phyloP scores from a whole-genome alignment of 371 early-diverging fungal genomes.

The Haplosporangium sp. region DNA sequence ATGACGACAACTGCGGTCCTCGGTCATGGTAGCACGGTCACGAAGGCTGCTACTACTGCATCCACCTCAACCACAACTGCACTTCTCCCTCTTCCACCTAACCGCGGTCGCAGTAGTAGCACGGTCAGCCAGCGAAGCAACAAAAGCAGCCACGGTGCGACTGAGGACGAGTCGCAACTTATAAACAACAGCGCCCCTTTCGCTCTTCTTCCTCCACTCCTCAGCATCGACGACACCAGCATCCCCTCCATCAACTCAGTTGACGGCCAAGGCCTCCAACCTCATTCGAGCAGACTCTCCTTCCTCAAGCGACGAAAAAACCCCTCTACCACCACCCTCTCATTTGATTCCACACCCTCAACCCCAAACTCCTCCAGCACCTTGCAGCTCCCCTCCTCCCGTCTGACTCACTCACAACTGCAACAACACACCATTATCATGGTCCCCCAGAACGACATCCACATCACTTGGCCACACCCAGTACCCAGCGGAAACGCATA shows the following conservation, averaged over 20 bases:
- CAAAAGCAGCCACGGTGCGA: neutral
- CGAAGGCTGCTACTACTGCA: neutral
- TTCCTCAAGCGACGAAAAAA: conserved; percentile 22
- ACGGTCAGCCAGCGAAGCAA: conserved; percentile 11
- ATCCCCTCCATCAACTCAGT: conserved; percentile 10
- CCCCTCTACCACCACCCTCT: conserved; percentile 8
- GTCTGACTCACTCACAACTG: neutral
- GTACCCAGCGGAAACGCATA: conserved; percentile 38
- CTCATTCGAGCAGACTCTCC: conserved; percentile 19
- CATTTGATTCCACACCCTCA: conserved; percentile 16
- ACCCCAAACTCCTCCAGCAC: conserved; percentile 12
- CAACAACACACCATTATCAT: conserved; percentile 39
- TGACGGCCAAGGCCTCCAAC: conserved; percentile 11
- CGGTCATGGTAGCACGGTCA: conserved; percentile 1
- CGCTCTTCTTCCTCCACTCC: conserved; percentile 11
- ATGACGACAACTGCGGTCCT: conserved; percentile 20
- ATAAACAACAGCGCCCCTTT: neutral
- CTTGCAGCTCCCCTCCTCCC: conserved; percentile 5
- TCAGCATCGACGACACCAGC: conserved; percentile 23
- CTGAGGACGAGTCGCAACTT: neutral
- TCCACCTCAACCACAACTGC: neutral
- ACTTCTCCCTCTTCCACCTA: neutral
- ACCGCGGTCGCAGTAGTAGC: conserved; percentile 30
- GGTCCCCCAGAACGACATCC: conserved; percentile 45
- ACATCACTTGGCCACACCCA: conserved; percentile 44